Percentiles rank a stretch among this genome's conserved stretches.
Conservation (phyloP, 2,329 filamentous ascomycete genomes). For the Colletotrichum sp. region DNA sequence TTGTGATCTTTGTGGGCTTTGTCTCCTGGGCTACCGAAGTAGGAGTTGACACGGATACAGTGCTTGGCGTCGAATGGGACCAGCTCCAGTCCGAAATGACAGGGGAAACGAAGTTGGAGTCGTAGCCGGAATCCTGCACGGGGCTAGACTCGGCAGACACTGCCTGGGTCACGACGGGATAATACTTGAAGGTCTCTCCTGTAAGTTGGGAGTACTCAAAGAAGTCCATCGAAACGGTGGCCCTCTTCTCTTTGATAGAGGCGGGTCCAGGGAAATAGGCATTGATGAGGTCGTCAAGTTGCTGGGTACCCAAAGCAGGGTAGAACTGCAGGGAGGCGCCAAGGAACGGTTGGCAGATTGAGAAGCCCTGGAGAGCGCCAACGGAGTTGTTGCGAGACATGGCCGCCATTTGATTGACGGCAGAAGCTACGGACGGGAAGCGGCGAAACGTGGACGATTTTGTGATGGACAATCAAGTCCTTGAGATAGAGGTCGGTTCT, state of each 20-base stretch:
- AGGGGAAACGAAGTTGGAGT: constrained; percentile 53
- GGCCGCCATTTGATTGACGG: constrained; percentile 31
- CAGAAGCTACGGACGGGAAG: neutral
- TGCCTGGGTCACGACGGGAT: constrained; percentile 50
- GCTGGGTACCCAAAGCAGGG: constrained; percentile 65
- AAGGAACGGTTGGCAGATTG: constrained; percentile 62
- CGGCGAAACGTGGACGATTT: neutral
- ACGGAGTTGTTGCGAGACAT: constrained; percentile 41
- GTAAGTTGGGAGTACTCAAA: constrained; percentile 57
- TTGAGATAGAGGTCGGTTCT: neutral
- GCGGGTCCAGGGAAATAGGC: constrained; percentile 59
- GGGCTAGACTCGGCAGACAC: constrained; percentile 52
- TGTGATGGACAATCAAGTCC: neutral
- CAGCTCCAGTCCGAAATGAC: constrained; percentile 53
- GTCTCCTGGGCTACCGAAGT: constrained; percentile 29
- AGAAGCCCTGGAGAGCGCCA: constrained; percentile 54
- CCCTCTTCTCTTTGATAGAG: constrained; percentile 63
- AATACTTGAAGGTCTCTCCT: constrained; percentile 66
- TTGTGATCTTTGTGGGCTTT: constrained; percentile 27
- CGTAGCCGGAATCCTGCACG: constrained; percentile 49
- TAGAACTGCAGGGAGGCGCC: constrained; percentile 68
- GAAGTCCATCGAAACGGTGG: constrained; percentile 63
- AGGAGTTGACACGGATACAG: constrained; percentile 33
- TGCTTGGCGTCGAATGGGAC: constrained; percentile 38
- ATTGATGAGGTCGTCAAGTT: constrained; percentile 66